Percentiles rank a stretch among this genome's conserved stretches.
phyloP scores from a whole-genome alignment of 805 yeast species.

The Pichia cephalocereana region DNA sequence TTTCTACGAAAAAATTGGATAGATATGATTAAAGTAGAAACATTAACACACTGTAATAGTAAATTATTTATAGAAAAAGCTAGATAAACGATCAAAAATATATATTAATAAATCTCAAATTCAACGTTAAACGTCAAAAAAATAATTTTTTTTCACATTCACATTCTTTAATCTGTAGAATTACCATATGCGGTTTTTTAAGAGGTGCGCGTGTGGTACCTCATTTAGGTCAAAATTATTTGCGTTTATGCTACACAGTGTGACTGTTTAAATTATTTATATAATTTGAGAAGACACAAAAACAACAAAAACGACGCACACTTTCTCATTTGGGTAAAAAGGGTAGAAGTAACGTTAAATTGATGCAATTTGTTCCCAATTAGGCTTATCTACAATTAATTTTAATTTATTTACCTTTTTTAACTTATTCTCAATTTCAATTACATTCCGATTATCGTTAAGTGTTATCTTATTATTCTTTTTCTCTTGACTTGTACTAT shows the following conservation, averaged over 20 bases:
- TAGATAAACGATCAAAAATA: too few relatives aligned
- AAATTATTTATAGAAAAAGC: too few relatives aligned
- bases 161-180: background rate
- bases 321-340: background rate
- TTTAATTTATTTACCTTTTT: background rate
- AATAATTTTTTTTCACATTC: too few relatives aligned
- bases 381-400: background rate
- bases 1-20: constrained; percentile 5
- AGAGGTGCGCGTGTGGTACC: background rate
- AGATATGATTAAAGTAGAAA: background rate
- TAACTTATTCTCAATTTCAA: background rate
- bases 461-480: too few relatives aligned
- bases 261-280: too few relatives aligned
- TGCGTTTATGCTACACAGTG: too few relatives aligned
- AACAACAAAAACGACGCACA: background rate
- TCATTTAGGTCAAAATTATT: background rate
- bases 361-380: background rate
- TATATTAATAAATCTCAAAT: background rate
- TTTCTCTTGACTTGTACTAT: too few relatives aligned
- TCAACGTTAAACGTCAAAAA: too few relatives aligned
- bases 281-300: too few relatives aligned
- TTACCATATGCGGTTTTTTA: background rate
- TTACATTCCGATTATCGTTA: background rate
- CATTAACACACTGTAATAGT: too few relatives aligned
- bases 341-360: background rate